These are phyloP conservation scores for Tothia fuscella DNA, from an alignment of 2,329 filamentous ascomycete genomes.

Conservation along the genomic window DNA sequence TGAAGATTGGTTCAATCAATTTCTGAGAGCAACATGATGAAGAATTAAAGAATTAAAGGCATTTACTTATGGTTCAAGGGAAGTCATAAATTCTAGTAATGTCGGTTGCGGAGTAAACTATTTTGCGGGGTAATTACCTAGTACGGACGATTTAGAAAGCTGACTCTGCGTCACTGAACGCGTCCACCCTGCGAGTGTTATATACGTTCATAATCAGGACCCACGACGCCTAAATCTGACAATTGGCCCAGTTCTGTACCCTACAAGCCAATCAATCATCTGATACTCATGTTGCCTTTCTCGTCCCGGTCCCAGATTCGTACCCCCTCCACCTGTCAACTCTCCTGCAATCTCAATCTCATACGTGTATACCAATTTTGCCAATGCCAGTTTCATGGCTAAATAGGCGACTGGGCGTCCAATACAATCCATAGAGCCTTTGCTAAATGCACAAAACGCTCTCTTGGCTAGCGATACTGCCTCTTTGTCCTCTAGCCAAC, in stretches of 20 bases:
- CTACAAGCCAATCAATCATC: not conserved
- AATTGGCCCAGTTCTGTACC: not conserved
- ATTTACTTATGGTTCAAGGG: too few species aligned
- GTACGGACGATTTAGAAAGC: too few species aligned
- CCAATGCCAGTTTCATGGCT: not conserved
- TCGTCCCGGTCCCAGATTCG: not conserved
- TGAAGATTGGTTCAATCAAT: too few species aligned
- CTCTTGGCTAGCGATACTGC: not conserved
- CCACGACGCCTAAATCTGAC: not conserved
- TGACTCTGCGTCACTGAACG: too few species aligned
- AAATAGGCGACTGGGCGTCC: not conserved
- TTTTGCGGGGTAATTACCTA: too few species aligned
- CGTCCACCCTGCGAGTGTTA: too few species aligned
- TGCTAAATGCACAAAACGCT: not conserved
- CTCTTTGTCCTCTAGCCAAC: slow-evolving; percentile 6
- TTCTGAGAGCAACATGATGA: too few species aligned
- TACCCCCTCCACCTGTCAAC: not conserved
- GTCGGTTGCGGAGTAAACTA: too few species aligned
- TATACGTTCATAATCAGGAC: too few species aligned
- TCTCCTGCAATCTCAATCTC: too few species aligned
- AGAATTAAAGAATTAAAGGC: too few species aligned
- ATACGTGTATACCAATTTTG: not conserved
- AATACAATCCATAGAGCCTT: not conserved
- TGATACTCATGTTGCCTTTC: not conserved
- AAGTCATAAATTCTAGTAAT: too few species aligned